Conservation (phyloP, 2,329 filamentous ascomycete species). For the Aspergillus brasiliensis region DNA sequence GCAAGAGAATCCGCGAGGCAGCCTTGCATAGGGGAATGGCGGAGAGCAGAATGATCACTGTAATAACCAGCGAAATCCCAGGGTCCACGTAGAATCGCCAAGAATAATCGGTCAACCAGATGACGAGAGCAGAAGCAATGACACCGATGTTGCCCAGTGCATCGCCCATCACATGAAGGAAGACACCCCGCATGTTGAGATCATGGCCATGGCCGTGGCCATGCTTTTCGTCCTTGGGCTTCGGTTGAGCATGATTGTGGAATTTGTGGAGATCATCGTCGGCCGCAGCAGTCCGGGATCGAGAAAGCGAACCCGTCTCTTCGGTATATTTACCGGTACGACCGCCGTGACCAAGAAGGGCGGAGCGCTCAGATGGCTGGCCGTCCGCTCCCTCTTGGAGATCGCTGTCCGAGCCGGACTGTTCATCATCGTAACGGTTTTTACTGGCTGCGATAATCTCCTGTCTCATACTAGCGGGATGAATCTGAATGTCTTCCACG, state of each 20-base stretch:
- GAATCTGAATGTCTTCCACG: conserved; percentile 74
- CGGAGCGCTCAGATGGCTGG: conserved; percentile 48
- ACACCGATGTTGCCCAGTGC: conserved; percentile 53
- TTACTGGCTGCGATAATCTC: conserved; percentile 86
- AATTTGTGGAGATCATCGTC: conserved; percentile 58
- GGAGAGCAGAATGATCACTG: conserved; percentile 65
- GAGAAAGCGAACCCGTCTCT: conserved; percentile 22
- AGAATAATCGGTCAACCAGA: conserved; percentile 83
- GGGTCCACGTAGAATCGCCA: conserved; percentile 90
- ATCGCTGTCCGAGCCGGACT: conserved; percentile 59
- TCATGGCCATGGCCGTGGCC: conserved; percentile 53
- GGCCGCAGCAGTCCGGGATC: conserved; percentile 11
- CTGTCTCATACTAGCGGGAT: conserved; percentile 87
- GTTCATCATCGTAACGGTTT: conserved; percentile 60
- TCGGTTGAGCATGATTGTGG: conserved; percentile 78
- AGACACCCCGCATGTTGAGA: conserved; percentile 87
- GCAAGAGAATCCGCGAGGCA: conserved; percentile 76
- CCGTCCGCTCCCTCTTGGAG: conserved; percentile 53
- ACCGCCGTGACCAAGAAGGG: conserved; percentile 47
- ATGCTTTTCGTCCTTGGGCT: conserved; percentile 61
- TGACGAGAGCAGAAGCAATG: conserved; percentile 70
- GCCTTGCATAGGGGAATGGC: conserved; percentile 56
- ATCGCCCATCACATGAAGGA: conserved; percentile 61
- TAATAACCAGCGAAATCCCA: conserved; percentile 90
- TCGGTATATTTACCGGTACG: conserved; percentile 38